Base-by-base conservation (phyloP, 768 basidiomycete genomes). In the Filobasidium floriforme region DNA sequence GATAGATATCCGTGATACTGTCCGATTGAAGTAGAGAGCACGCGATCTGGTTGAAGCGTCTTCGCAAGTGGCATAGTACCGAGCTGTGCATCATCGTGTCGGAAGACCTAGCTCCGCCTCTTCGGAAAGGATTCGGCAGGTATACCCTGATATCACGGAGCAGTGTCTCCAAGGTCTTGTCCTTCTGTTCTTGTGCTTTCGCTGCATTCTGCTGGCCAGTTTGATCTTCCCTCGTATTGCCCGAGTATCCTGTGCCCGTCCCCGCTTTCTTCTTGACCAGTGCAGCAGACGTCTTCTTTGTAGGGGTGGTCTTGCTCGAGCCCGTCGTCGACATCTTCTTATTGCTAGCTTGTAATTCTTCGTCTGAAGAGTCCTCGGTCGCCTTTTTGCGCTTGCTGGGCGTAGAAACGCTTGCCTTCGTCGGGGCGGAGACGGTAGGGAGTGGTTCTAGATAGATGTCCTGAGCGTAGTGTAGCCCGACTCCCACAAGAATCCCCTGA, bases 1-100 rank as follows among this genome's bases (percentile, higher is more conserved):
- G 90, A 11, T 89, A 90, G 92, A 96, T 94, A 74, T 96, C 93
- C 52, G 90, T 84, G 57, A 97, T 80, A 18, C 93, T 94, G 77
- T 96, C 92, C 72, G 94, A 94, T 68, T 90, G 84, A 46, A 96
- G 82, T 49, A 96, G 84, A 41, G 87, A 85, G 68, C 89, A 91
- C 72, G 88, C 87, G 64, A 96, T 84, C 74, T 86, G 86, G 74
- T 92, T 93, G 81, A 96, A 96, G 41, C 92, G 84, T 70, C 93
- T 81, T 49, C 93, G 86, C 63, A 97, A 86, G 79, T 93, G 93
- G 11, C 92, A 90, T 43, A 97, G 81, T 1, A 92, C 85, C 2
- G 59, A 40, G 28, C 59, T 37, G 66, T 73, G 71, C 10, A 76
- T 73, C 11, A 72, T 83, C 73, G 89, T 93, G 80, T 97, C 93